A percentile compares a stretch with the other conserved stretches of the same genome.
phyloP scores from a whole-genome alignment of 1,139 yeast species.

The Nakaseomyces delphensis region DNA sequence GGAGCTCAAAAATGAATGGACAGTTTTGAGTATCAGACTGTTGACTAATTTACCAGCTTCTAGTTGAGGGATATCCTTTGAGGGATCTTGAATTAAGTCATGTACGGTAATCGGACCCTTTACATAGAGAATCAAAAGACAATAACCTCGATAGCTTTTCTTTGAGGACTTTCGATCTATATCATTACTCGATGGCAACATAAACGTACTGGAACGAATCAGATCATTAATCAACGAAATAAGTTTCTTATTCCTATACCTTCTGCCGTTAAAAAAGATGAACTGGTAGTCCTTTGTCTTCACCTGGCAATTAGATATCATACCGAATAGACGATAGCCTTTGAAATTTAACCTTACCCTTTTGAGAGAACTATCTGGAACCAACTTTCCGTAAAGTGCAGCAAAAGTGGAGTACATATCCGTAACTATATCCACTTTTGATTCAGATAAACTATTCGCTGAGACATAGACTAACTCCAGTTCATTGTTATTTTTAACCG shows the following conservation, averaged over 20 bases:
- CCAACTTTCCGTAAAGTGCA: conserved; percentile 15
- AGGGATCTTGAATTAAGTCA: conserved; percentile 40
- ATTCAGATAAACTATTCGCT: neutral
- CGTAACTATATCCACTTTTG: neutral
- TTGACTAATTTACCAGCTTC: conserved; percentile 28
- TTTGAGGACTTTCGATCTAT: conserved; percentile 25
- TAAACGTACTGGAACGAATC: conserved; percentile 27
- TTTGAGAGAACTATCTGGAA: conserved; percentile 17
- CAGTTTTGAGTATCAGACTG: conserved; percentile 31
- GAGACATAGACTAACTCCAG: neutral
- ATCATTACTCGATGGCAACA: conserved; percentile 20
- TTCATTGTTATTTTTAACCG: too few species aligned
- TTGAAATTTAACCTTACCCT: conserved; percentile 22
- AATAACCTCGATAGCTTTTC: conserved; percentile 29
- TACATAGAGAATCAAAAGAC: conserved; percentile 37
- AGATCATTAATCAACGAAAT: conserved; percentile 28
- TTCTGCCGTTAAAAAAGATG: conserved; percentile 40
- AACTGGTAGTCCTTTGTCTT: conserved; percentile 39
- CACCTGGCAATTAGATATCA: conserved; percentile 29
- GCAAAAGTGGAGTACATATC: neutral
- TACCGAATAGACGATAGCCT: conserved; percentile 28
- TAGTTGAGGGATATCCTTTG: conserved; percentile 31
- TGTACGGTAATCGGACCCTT: conserved; percentile 29
- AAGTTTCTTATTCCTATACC: conserved; percentile 27
- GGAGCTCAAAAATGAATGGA: conserved; percentile 29